Evolutionary conservation across 331 rosid genomes (phyloP), one percentile per base, ranked within the genome.

Genomic region (Phaseolus coccineus): DNA sequence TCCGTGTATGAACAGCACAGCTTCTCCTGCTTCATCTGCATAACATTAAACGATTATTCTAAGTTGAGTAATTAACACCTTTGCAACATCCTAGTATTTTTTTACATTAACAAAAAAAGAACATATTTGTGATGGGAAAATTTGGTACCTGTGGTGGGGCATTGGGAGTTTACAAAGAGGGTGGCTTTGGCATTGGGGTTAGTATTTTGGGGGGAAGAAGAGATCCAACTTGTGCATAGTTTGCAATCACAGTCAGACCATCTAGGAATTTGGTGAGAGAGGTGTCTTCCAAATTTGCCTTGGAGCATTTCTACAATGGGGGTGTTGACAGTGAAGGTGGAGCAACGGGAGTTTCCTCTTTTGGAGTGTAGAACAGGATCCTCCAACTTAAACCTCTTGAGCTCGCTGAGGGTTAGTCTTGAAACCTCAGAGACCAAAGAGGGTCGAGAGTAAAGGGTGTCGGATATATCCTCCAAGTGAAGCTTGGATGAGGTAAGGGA

Each of bases 241-340:
- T 87, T 71, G 73, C 99, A 96, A 70, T 90, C 92, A 69, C 99
- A 96, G 47, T 96, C 99, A 0, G 99, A 96, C 99, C 99, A 96
- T 33, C 99, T 83, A 2, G 96, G 85, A 39, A 79, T 81, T 1
- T 57, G 77, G 50, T 85, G 35, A 67, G 83, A 15, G 19, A 74
- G 62, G 2, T 71, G 78, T 15, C 86, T 84, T 4, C 89, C 77
- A 25, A 89, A 79, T 85, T 91, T 92, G 0, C 90, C 97, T 50
- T 91, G 86, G 64, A 96, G 91, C 97, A 96, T 93, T 78, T 93
- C 94, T 5, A 96, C 88, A 5, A 93, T 80, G 81, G 91, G 88
- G 33, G 90, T 88, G 80, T 90, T 88, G 0, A 87, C 91, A 0
- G 87, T 83, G 76, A 90, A 87, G 7, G 79, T 52, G 2, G 85